phyloP scores from a whole-genome alignment of 2,329 filamentous ascomycete genomes.

The Aspergillus sp. region DNA sequence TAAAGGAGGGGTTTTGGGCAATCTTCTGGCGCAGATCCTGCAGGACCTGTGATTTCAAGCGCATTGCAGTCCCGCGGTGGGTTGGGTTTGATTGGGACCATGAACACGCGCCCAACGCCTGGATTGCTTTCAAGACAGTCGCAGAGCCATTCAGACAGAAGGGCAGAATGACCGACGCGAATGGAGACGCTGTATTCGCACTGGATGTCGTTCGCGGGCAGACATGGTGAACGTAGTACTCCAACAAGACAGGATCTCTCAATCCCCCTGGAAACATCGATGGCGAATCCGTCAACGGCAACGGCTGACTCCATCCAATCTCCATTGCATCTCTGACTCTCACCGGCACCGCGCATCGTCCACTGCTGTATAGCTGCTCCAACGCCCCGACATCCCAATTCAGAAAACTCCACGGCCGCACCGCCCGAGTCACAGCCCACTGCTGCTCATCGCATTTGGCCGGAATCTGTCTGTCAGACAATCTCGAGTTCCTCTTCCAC shows the following conservation, averaged over 20 bases:
- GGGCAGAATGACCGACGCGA: constrained; percentile 36
- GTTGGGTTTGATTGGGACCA: constrained; percentile 25
- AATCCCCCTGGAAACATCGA: constrained; percentile 7
- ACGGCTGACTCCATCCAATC: constrained; percentile 15
- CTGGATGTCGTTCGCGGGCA: constrained; percentile 39
- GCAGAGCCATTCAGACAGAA: constrained; percentile 35
- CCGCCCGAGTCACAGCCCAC: constrained; percentile 22
- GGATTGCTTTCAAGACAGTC: constrained; percentile 32
- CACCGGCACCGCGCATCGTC: no score
- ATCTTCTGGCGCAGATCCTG: constrained; percentile 32
- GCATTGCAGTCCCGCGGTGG: constrained; percentile 29
- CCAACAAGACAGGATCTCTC: constrained; percentile 18
- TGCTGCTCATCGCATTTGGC: constrained; percentile 16
- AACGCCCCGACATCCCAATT: constrained; percentile 26
- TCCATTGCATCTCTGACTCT: no score
- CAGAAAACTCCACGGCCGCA: constrained; percentile 28
- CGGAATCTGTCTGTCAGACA: constrained; percentile 10
- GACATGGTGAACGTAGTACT: constrained; percentile 36
- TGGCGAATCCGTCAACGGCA: constrained; percentile 15
- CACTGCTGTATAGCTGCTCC: constrained; percentile 13
- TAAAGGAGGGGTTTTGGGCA: constrained; percentile 19
- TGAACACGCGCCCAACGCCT: constrained; percentile 36
- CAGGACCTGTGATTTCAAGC: constrained; percentile 33
- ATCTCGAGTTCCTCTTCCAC: constrained; percentile 30
- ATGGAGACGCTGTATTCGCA: constrained; percentile 29